Conservation (phyloP, 164 flowering plant species). For the Houttuynia cordata region DNA sequence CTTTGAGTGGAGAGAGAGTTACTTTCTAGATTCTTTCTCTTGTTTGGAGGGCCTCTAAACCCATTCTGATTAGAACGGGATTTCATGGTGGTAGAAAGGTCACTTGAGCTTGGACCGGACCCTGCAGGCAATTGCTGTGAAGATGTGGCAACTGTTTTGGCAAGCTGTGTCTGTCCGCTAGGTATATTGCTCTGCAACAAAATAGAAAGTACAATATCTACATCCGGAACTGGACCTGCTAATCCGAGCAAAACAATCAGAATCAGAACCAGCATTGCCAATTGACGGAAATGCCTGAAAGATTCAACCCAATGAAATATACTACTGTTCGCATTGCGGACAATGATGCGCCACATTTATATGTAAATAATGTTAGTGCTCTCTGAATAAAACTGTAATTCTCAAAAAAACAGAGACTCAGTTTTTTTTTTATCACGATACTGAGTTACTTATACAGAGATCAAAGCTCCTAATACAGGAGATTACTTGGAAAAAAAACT, state of each 20-base stretch:
- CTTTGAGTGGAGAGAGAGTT: slow-evolving; percentile 4
- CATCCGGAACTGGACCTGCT: slow-evolving; percentile 85
- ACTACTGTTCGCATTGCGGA: too few relatives aligned
- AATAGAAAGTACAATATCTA: slow-evolving; percentile 69
- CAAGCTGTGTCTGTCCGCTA: slow-evolving; percentile 26
- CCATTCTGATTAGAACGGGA: slow-evolving; percentile 32
- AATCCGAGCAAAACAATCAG: slow-evolving; percentile 3
- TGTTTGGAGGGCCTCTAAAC: slow-evolving; percentile 34
- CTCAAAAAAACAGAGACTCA: too few relatives aligned
- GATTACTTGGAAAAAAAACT: too few relatives aligned
- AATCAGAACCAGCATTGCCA: slow-evolving; percentile 1
- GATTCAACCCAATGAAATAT: background rate
- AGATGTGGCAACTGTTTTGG: slow-evolving; percentile 6
- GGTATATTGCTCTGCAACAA: slow-evolving; percentile 73
- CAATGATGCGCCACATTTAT: too few relatives aligned
- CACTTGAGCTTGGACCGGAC: slow-evolving; percentile 50
- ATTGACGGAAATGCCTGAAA: background rate
- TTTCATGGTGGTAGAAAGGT: slow-evolving; percentile 55
- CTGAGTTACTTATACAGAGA: too few relatives aligned
- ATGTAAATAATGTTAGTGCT: too few relatives aligned
- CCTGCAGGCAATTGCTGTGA: slow-evolving; percentile 23
- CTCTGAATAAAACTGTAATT: too few relatives aligned
- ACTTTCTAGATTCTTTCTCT: slow-evolving; percentile 62
- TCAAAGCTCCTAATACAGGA: too few relatives aligned
- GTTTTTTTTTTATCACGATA: too few relatives aligned